phyloP scores from a whole-genome alignment of 225 moss, liverwort and hornwort genomes.

The Polytrichum commune region DNA sequence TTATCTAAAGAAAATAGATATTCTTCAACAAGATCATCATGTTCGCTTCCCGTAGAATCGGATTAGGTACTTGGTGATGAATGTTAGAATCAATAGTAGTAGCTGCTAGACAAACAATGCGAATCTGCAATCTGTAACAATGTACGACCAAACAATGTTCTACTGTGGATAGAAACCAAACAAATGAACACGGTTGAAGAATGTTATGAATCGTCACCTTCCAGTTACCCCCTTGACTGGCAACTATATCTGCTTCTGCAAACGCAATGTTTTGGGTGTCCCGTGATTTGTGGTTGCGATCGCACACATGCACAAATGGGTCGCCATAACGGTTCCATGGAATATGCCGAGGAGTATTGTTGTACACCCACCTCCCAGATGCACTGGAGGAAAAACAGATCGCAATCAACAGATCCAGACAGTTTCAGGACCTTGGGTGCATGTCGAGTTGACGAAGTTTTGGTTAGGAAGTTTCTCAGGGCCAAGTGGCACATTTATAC shows the following conservation, averaged over 20 bases:
- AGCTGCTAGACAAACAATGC: too few species aligned
- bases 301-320: constrained; percentile 9
- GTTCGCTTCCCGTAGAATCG: too few species aligned
- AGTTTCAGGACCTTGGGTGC: not conserved
- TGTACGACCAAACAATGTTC: too few species aligned
- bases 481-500: not conserved
- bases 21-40: too few species aligned
- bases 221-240: constrained; percentile 10
- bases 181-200: too few species aligned
- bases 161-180: too few species aligned
- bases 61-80: too few species aligned
- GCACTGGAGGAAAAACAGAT: not conserved
- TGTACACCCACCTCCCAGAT: constrained; percentile 16
- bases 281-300: not conserved
- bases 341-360: constrained; percentile 8
- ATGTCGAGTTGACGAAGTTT: not conserved
- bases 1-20: too few species aligned
- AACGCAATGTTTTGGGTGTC: constrained; percentile 6
- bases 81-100: too few species aligned
- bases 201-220: constrained; percentile 1
- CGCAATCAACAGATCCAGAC: not conserved
- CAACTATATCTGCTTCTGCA: constrained; percentile 5
- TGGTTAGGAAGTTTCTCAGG: not conserved
- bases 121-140: too few species aligned
- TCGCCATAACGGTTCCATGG: constrained; percentile 14